phyloP scores from a whole-genome alignment of 768 basidiomycete species.

The Aureoboletus auriporus region DNA sequence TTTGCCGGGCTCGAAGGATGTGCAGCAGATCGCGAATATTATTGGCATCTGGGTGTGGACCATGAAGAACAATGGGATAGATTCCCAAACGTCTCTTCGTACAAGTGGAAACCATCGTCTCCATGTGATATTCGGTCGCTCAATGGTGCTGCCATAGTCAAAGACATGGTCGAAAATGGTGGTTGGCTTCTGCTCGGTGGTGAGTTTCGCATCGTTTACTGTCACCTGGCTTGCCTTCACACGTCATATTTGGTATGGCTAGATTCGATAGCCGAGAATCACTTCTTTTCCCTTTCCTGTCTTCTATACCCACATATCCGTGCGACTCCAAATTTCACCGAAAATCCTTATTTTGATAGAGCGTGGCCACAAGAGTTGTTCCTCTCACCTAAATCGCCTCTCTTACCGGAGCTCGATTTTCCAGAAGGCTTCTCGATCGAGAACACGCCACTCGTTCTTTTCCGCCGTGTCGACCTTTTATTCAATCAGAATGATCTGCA shows the following conservation, averaged over 20 bases:
- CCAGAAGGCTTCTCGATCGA: conserved; percentile 53
- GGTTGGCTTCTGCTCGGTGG: conserved; percentile 69
- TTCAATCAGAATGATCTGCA: conserved; percentile 45
- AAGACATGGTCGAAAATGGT: conserved; percentile 60
- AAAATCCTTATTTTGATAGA: conserved; percentile 53
- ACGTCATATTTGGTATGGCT: conserved; percentile 1
- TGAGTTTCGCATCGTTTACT: conserved; percentile 25
- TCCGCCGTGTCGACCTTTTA: conserved; percentile 62
- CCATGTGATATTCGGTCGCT: conserved; percentile 42
- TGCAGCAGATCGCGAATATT: conserved; percentile 56
- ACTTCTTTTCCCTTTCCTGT: conserved; percentile 73
- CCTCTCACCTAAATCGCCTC: conserved; percentile 49
- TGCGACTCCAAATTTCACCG: conserved; percentile 59
- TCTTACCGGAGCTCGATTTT: conserved; percentile 33
- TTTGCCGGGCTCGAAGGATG: conserved; percentile 61
- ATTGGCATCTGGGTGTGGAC: conserved; percentile 62
- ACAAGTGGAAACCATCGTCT: conserved; percentile 49
- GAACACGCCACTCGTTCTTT: conserved; percentile 58
- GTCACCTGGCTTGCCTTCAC: neutral
- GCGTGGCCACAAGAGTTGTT: conserved; percentile 64
- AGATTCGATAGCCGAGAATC: conserved; percentile 71
- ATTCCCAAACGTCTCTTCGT: conserved; percentile 51
- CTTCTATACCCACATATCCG: conserved; percentile 61
- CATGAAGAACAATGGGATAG: conserved; percentile 43
- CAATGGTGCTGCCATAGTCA: conserved; percentile 42